A percentile compares a stretch with the other conserved stretches of the same genome.
Conservation (phyloP, 352 stramenopile genomes). For the Globisporangium orthogonon region DNA sequence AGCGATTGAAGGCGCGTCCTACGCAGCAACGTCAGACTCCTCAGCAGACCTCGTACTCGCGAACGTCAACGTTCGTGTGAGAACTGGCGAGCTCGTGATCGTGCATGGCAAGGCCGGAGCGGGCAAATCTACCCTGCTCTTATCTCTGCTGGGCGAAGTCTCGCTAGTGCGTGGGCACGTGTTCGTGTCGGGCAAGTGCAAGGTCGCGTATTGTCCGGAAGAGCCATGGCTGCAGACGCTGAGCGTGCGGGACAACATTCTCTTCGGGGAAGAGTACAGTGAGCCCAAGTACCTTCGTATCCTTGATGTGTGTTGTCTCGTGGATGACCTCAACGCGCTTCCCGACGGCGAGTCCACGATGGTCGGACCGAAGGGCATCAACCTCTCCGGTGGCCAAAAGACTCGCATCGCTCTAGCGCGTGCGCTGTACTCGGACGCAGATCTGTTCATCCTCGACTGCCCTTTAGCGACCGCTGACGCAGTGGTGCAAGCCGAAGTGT, state of each 20-base stretch:
- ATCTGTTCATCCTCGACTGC: slow-evolving; percentile 31
- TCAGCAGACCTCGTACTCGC: slow-evolving; percentile 9
- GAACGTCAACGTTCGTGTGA: slow-evolving; percentile 23
- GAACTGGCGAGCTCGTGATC: slow-evolving; percentile 26
- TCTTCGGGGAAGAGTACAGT: slow-evolving; percentile 79
- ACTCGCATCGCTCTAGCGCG: slow-evolving; percentile 28
- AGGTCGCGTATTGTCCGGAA: slow-evolving; percentile 75
- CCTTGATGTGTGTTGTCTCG: slow-evolving; percentile 40
- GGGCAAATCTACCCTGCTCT: slow-evolving; percentile 35
- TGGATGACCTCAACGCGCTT: slow-evolving; percentile 34
- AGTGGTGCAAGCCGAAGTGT: slow-evolving; percentile 38
- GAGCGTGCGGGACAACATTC: slow-evolving; percentile 90
- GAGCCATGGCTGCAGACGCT: slow-evolving; percentile 93
- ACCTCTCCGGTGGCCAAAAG: slow-evolving; percentile 24
- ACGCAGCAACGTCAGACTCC: too few relatives aligned
- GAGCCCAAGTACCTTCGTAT: slow-evolving; percentile 34
- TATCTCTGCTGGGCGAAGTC: slow-evolving; percentile 28
- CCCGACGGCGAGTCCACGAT: slow-evolving; percentile 26
- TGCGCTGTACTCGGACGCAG: slow-evolving; percentile 29
- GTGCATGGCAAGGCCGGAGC: slow-evolving; percentile 29
- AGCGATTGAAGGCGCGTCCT: too few relatives aligned
- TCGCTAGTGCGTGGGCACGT: slow-evolving; percentile 19
- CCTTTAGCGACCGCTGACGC: slow-evolving; percentile 25
- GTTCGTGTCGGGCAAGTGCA: slow-evolving; percentile 20
- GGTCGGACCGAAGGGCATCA: slow-evolving; percentile 15